A percentile compares a stretch with the other conserved stretches of the same genome.
Conservation (phyloP, 495 filamentous ascomycete species). For the Astrocystis sublimbata region DNA sequence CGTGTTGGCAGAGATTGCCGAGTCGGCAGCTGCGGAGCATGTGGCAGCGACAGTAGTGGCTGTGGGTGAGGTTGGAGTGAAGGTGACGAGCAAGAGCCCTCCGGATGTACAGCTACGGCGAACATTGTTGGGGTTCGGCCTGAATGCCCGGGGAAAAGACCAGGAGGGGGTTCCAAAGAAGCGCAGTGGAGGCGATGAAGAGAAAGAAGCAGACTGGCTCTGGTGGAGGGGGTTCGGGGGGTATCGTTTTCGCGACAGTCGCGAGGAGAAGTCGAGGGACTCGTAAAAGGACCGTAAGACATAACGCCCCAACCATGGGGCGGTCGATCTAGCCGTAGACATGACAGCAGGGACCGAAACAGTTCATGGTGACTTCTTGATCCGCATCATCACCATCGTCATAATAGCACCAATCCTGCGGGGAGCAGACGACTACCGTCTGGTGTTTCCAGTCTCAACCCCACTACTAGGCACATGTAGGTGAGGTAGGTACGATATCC, state of each 20-base stretch:
- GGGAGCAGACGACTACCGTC: background rate
- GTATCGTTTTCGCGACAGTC: slow-evolving; percentile 33
- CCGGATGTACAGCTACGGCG: slow-evolving; percentile 47
- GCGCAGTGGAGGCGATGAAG: slow-evolving; percentile 21
- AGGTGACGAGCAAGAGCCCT: slow-evolving; percentile 41
- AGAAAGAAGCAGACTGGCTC: slow-evolving; percentile 22
- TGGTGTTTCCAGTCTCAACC: no score
- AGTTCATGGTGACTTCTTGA: slow-evolving; percentile 30
- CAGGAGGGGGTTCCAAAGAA: slow-evolving; percentile 21
- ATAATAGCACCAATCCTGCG: background rate
- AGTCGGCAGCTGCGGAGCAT: slow-evolving; percentile 44
- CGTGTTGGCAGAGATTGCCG: slow-evolving; percentile 33
- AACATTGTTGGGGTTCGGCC: slow-evolving; percentile 31
- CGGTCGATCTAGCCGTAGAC: slow-evolving; percentile 45
- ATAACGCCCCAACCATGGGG: slow-evolving; percentile 48
- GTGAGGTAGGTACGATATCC: no score
- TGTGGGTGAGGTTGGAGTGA: slow-evolving; percentile 41
- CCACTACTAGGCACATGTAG: no score
- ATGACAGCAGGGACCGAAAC: slow-evolving; percentile 47
- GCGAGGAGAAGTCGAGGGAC: slow-evolving; percentile 37
- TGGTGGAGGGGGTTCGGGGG: slow-evolving; percentile 22
- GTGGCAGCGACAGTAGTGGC: slow-evolving; percentile 41
- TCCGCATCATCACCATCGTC: slow-evolving; percentile 3
- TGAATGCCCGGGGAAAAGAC: slow-evolving; percentile 29
- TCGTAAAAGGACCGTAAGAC: slow-evolving; percentile 48